Conservation (phyloP, 371 early-diverging fungal species). For the Lichtheimia hyalospora region DNA sequence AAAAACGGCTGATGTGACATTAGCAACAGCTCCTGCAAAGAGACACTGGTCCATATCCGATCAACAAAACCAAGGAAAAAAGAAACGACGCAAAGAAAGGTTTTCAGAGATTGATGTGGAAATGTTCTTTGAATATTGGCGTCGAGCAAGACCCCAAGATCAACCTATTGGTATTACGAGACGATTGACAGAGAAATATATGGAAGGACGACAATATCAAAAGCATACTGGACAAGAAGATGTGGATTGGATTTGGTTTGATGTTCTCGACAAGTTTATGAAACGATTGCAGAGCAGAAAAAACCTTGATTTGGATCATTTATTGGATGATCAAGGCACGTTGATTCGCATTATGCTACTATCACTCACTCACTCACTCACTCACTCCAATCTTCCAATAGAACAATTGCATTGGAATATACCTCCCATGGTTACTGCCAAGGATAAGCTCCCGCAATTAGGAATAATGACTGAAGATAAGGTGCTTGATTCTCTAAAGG, state of each 20-base stretch:
- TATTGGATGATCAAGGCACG: too few relatives aligned
- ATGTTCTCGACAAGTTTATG: background rate
- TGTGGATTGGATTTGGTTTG: background rate
- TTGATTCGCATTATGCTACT: too few relatives aligned
- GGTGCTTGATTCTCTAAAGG: too few relatives aligned
- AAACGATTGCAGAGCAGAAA: too few relatives aligned
- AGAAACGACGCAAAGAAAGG: background rate
- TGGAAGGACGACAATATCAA: background rate
- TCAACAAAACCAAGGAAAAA: background rate
- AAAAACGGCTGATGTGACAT: too few relatives aligned
- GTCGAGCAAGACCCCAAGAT: background rate
- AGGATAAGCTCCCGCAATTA: too few relatives aligned
- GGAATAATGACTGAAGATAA: too few relatives aligned
- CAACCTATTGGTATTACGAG: background rate
- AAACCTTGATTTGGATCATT: too few relatives aligned
- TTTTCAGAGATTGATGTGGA: background rate
- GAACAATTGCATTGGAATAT: background rate
- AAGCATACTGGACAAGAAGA: background rate
- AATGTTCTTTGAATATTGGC: background rate
- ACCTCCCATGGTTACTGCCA: background rate
- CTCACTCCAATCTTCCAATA: too few relatives aligned
- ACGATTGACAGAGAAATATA: background rate
- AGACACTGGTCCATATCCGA: background rate
- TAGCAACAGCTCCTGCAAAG: too few relatives aligned
- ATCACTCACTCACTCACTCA: too few relatives aligned